Base-by-base conservation (phyloP, 495 filamentous ascomycete genomes). In the Oidiodendron maius region DNA sequence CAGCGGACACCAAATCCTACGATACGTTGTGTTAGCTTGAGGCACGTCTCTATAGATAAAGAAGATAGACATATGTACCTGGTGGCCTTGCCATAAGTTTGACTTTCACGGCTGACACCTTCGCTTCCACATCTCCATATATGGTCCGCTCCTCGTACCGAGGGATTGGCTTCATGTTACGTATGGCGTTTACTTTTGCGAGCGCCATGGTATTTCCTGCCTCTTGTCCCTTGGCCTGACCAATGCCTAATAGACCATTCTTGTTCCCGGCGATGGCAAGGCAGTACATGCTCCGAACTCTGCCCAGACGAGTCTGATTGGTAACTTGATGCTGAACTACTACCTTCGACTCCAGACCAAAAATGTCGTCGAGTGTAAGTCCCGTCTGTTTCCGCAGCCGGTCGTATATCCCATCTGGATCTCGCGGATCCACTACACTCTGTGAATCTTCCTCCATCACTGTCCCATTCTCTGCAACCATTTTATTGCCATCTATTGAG, bases 231-330 rank as follows among this genome's bases (percentile, higher is more conserved):
- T 97, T 97, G 39, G 86, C 89, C 66, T 91, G 83, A 13, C 94
- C 93, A 46, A 97, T 74, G 8, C 93, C 93, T 37, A 99, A 59
- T 58, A 91, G 71, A 18, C 93, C 93, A 46, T 91, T 76, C 26
- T 75, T 71, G 62, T 96, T 94, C 38, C 93, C 93, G 4, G 89
- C 89, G 40, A 96, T 75, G 4, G 78, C 76, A 35, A 96, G 66
- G 51, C 71, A 65, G 62, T 90, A 93, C 9, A 74, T 50, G 59
- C 79, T 82, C 43, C 67, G 67, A 45, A 97, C 80, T 77, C 96
- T 99, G 56, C 93, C 93, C 66, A 99, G 79, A 71, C 89, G 86
- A 23, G 94, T 97, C 76, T 96, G 90, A 67, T 99, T 99, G 51
- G 76, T 70, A 38, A 99, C 94, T 1, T 62, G 62, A 58, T 90